A percentile compares a stretch with the other conserved stretches of the same genome.
Evolutionary conservation across 108 stramenopile genomes (phyloP).

Genomic region (Stephanodiscus minutulus): DNA sequence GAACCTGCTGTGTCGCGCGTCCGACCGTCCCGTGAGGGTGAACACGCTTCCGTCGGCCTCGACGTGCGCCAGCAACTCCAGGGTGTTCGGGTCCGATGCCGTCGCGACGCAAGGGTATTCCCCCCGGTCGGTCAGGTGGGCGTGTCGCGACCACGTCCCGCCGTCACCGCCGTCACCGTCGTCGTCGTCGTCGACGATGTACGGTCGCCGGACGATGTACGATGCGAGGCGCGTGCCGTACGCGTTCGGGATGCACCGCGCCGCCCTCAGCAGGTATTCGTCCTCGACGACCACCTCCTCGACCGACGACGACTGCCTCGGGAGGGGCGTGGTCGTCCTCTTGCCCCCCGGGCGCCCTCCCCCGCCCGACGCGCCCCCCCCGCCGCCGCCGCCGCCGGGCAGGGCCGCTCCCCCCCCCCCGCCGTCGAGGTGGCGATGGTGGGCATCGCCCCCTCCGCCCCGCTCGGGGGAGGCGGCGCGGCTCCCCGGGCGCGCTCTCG

Average conservation of each 20-base stretch:
- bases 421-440: neutral
- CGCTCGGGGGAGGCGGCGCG: constrained; percentile 38
- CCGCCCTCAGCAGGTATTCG: constrained; percentile 45
- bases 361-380: neutral
- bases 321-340: constrained; percentile 46
- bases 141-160: constrained; percentile 16
- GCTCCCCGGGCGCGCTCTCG: constrained; percentile 22
- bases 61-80: constrained; percentile 66
- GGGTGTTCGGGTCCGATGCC: constrained; percentile 47
- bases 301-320: constrained; percentile 29
- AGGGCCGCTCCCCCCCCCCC: too few relatives aligned
- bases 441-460: constrained; percentile 6
- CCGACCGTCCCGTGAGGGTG: constrained; percentile 38
- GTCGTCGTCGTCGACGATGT: constrained; percentile 21
- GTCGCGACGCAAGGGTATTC: constrained; percentile 50
- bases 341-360: constrained; percentile 13
- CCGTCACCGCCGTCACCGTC: neutral
- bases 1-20: constrained; percentile 45
- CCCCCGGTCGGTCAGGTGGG: constrained; percentile 25
- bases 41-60: constrained; percentile 61
- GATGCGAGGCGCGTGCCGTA: constrained; percentile 55
- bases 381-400: neutral
- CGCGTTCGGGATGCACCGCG: constrained; percentile 54
- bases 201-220: constrained; percentile 63
- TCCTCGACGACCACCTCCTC: constrained; percentile 22